Evolutionary conservation across 2,329 filamentous ascomycete species (phyloP), one percentile per base, ranked within the genome.

Genomic region (Diaporthe humulicola): DNA sequence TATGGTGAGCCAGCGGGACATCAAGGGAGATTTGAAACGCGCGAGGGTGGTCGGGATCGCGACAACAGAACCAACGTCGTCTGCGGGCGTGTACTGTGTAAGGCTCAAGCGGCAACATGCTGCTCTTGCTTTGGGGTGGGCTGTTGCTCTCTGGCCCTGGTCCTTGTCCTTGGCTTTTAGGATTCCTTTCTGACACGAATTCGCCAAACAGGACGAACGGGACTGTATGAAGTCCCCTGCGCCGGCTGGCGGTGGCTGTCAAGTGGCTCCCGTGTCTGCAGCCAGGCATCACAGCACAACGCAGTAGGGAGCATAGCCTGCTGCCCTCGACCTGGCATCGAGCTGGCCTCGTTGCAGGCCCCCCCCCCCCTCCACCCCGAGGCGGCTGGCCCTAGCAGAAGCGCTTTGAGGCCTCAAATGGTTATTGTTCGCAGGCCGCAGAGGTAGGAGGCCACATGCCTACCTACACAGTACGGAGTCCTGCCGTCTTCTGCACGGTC

Each of bases 1-100:
- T 67, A 67, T 33, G 61, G 36, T 10, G 48, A 73, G 7, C 19
- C 33, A 50, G 48, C 61, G 19, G 30, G 61, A 48, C 33, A 36
- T 22, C 40, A 48, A 25, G 38, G 19, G 56, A 70, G 17, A 61
- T 61, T 54, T 73, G 73, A 75, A 73, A 75, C 70, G 54, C 54
- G 56, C 42, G 38, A 61, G 61, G 56, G 60, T 74, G 61, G 61
- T 52, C 45, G 28, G 61, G 42, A 67, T 67, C 12, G 30, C 45
- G 28, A 67, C 22, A 38, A 52, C 61, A 52, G 30, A 38, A 36
- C 61, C 61, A 66, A 52, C 61, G 45, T 50, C 28, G 19, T 50
- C 30, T 38, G 42, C 61, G 30, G 42, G 42, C 42, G 42, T 30
- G 28, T 25, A 42, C 28, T 28, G 42, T 30, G 28, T 25, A 42